Evolutionary conservation across 2,329 filamentous ascomycete genomes (phyloP).

Genomic region (Rhynchosporium graminicola): DNA sequence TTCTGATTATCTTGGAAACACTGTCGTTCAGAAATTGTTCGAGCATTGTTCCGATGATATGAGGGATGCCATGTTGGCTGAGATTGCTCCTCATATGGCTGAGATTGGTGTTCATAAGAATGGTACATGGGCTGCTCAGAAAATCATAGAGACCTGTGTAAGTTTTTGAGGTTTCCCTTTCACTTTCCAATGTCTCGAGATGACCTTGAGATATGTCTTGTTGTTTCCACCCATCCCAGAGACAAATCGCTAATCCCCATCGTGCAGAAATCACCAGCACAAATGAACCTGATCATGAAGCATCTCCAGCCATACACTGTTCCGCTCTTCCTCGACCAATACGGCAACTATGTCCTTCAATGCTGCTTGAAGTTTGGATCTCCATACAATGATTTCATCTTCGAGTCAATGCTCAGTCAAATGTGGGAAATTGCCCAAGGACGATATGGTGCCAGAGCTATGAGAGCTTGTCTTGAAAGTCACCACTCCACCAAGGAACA

Average conservation of each 20-base stretch:
- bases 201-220: too few species aligned
- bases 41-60: conserved; percentile 90
- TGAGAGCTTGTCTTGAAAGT: conserved; percentile 95
- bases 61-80: conserved; percentile 85
- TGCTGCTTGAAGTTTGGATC: conserved; percentile 90
- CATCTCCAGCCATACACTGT: conserved; percentile 83
- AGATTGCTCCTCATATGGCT: conserved; percentile 88
- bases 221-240: too few species aligned
- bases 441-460: conserved; percentile 90
- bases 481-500: conserved; percentile 94
- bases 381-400: conserved; percentile 94
- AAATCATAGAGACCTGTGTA: conserved; percentile 83
- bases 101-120: conserved; percentile 99
- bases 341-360: conserved; percentile 97
- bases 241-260: background rate
- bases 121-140: conserved; percentile 97
- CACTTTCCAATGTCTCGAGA: too few species aligned
- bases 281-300: conserved; percentile 84
- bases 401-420: conserved; percentile 91
- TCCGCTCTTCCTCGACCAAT: conserved; percentile 93
- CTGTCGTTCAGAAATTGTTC: conserved; percentile 98
- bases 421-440: conserved; percentile 95
- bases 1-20: conserved; percentile 97
- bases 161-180: background rate
- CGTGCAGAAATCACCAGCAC: conserved; percentile 44